Percentiles rank a stretch among this genome's conserved stretches.
phyloP scores from a whole-genome alignment of 768 basidiomycete species.

The Kwoniella sp. region DNA sequence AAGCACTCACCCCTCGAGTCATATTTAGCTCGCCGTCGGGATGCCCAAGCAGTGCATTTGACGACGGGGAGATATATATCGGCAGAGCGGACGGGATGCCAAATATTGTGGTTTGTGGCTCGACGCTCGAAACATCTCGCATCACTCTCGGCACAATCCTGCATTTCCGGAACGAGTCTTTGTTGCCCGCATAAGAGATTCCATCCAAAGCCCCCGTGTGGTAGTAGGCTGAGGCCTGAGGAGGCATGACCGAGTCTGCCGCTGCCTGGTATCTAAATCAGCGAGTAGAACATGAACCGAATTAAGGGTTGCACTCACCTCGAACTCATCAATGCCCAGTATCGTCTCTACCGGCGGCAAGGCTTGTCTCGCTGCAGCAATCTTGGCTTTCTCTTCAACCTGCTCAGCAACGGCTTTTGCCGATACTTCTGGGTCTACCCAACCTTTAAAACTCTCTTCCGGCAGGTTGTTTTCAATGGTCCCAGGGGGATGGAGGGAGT shows the following conservation, averaged over 20 bases:
- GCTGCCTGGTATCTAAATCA: slow-evolving; percentile 30
- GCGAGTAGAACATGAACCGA: background rate
- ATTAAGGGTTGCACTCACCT: slow-evolving; percentile 34
- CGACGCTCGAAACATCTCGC: slow-evolving; percentile 49
- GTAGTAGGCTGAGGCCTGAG: slow-evolving; percentile 39
- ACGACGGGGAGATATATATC: slow-evolving; percentile 58
- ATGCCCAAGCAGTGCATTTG: slow-evolving; percentile 68
- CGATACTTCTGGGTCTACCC: slow-evolving; percentile 36
- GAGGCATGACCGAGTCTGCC: slow-evolving; percentile 37
- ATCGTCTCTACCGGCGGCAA: slow-evolving; percentile 49
- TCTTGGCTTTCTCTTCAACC: slow-evolving; percentile 37
- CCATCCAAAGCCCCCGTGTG: slow-evolving; percentile 32
- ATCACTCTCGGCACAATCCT: slow-evolving; percentile 55
- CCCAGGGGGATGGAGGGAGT: slow-evolving; percentile 47
- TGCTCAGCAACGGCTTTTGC: slow-evolving; percentile 24
- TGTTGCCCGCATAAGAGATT: slow-evolving; percentile 35
- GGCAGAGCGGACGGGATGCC: slow-evolving; percentile 55
- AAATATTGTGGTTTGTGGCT: slow-evolving; percentile 53
- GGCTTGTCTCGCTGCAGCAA: slow-evolving; percentile 33
- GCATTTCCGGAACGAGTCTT: slow-evolving; percentile 43
- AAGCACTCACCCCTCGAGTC: slow-evolving; percentile 46
- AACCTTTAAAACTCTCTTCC: slow-evolving; percentile 41
- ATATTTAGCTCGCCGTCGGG: slow-evolving; percentile 65
- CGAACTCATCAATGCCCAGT: slow-evolving; percentile 49
- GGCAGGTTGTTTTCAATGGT: slow-evolving; percentile 49